Percentiles rank a stretch among this genome's conserved stretches.
Conservation (phyloP, 2,329 filamentous ascomycete genomes). For the Scedosporium dehoogii region DNA sequence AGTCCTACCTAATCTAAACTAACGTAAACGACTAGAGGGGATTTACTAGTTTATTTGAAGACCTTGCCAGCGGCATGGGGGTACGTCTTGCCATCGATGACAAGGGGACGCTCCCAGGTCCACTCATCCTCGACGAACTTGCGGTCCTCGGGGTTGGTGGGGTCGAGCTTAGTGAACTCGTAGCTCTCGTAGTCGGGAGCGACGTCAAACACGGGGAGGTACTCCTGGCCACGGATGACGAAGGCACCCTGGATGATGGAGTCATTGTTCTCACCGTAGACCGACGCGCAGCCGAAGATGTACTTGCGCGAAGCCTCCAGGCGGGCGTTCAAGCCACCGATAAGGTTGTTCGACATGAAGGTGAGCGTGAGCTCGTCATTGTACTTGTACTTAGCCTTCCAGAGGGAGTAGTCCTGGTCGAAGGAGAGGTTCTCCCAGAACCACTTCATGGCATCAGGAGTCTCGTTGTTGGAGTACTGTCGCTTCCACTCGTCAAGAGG, state of each 20-base stretch:
- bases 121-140: conserved; percentile 80
- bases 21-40: not conserved
- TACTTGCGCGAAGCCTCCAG: conserved; percentile 97
- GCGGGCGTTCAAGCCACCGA: conserved; percentile 95
- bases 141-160: conserved; percentile 71
- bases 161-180: conserved; percentile 92
- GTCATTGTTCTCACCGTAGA: conserved; percentile 83
- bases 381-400: conserved; percentile 96
- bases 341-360: conserved; percentile 99
- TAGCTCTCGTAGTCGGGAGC: conserved; percentile 97
- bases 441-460: conserved; percentile 77
- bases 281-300: conserved; percentile 82
- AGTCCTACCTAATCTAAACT: not conserved
- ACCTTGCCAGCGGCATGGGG: conserved; percentile 88
- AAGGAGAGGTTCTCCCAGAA: conserved; percentile 97
- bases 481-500: conserved; percentile 97
- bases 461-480: conserved; percentile 94
- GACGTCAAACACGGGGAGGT: conserved; percentile 81
- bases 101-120: conserved; percentile 82
- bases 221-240: conserved; percentile 86
- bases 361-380: conserved; percentile 93
- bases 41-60: conserved; percentile 69
- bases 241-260: conserved; percentile 90
- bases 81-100: conserved; percentile 78
- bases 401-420: conserved; percentile 94